These are phyloP conservation scores for Stylosanthes scabra DNA, from an alignment of 331 rosid genomes.

Conservation along the genomic window DNA sequence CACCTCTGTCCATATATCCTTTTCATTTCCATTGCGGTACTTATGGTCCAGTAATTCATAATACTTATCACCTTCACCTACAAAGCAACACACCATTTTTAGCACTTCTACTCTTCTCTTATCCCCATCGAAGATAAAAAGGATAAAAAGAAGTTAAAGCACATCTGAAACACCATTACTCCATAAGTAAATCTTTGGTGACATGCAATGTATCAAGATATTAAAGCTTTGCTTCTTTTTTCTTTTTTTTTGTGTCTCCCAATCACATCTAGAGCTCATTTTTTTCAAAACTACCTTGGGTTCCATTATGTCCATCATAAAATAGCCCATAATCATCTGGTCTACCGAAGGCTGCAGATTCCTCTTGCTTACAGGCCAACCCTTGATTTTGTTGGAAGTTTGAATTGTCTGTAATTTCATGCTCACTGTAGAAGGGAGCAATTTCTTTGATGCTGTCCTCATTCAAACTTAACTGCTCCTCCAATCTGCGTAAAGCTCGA, in stretches of 20 bases:
- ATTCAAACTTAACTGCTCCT: slow-evolving; percentile 88
- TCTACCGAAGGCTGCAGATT: slow-evolving; percentile 47
- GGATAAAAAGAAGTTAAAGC: slow-evolving; percentile 21
- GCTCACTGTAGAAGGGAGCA: slow-evolving; percentile 36
- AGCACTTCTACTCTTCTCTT: slow-evolving; percentile 40
- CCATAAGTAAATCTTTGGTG: slow-evolving; percentile 13
- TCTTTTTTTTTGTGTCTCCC: slow-evolving; percentile 19
- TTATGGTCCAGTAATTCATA: slow-evolving; percentile 49
- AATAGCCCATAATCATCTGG: slow-evolving; percentile 48
- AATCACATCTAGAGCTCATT: slow-evolving; percentile 21
- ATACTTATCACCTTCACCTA: slow-evolving; percentile 50
- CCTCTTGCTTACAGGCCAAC: slow-evolving; percentile 53
- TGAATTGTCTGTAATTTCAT: slow-evolving; percentile 48
- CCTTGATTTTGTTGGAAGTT: slow-evolving; percentile 43
- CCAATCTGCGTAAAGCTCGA: slow-evolving; percentile 76
- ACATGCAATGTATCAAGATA: slow-evolving; percentile 15
- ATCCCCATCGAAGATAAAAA: slow-evolving; percentile 25
- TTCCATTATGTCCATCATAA: slow-evolving; percentile 51
- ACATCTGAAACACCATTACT: slow-evolving; percentile 23
- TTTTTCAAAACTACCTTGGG: slow-evolving; percentile 60
- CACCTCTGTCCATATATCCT: slow-evolving; percentile 62
- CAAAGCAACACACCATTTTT: slow-evolving; percentile 37
- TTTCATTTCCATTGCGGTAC: slow-evolving; percentile 50
- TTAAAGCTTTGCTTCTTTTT: background rate
- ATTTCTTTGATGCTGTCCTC: slow-evolving; percentile 63